phyloP scores from a whole-genome alignment of 2,329 filamentous ascomycete species.

The Metarhizium album region DNA sequence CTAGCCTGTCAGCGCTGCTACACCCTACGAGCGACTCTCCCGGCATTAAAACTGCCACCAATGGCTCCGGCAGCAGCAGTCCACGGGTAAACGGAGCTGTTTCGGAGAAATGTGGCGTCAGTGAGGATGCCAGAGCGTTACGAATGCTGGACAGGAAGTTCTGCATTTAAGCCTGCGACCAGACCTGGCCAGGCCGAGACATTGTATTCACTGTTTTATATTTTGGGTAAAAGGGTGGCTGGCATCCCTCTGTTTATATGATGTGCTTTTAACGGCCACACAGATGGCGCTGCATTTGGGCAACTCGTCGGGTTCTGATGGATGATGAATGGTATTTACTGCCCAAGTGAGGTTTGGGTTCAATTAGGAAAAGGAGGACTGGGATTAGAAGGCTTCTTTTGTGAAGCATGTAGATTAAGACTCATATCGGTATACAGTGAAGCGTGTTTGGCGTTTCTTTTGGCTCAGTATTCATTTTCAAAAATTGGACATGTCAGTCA shows the following conservation, averaged over 20 bases:
- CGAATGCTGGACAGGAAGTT: slow-evolving; percentile 55
- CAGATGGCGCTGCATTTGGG: not conserved
- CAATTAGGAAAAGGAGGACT: not conserved
- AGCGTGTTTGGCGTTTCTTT: too few species aligned
- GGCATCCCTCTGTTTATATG: not conserved
- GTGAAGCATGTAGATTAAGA: not conserved
- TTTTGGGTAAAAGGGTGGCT: not conserved
- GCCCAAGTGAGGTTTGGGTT: not conserved
- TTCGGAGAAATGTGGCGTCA: slow-evolving; percentile 31
- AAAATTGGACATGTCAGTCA: too few species aligned
- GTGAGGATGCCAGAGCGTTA: slow-evolving; percentile 55
- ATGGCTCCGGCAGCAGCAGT: slow-evolving; percentile 31
- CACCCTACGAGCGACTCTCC: slow-evolving; percentile 40
- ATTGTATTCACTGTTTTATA: not conserved
- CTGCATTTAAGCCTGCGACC: slow-evolving; percentile 14
- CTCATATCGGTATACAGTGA: not conserved
- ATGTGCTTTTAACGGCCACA: not conserved
- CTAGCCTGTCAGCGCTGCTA: slow-evolving; percentile 38
- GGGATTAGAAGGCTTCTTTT: not conserved
- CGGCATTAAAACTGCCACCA: slow-evolving; percentile 31
- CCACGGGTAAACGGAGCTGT: slow-evolving; percentile 18
- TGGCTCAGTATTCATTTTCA: too few species aligned
- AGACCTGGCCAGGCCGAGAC: not conserved
- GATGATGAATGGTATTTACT: too few species aligned
- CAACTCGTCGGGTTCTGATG: too few species aligned